Conservation (phyloP, 768 basidiomycete species). For the Naganishia vishniacii region DNA sequence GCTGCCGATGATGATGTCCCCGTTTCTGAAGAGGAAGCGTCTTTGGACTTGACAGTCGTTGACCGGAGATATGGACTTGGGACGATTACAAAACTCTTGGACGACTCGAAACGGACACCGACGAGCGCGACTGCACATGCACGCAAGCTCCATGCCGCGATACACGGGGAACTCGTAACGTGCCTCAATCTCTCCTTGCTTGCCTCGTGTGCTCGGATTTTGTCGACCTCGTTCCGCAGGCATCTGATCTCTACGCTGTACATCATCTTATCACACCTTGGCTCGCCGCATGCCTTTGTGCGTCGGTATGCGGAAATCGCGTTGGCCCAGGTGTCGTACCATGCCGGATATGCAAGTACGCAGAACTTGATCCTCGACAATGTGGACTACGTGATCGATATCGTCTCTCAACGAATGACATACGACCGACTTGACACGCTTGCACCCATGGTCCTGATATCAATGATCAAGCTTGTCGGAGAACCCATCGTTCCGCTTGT, state of each 20-base stretch:
- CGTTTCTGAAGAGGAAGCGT: conserved; percentile 30
- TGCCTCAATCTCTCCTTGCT: conserved; percentile 69
- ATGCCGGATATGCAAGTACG: conserved; percentile 79
- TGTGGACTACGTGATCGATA: conserved; percentile 92
- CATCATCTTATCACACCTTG: conserved; percentile 75
- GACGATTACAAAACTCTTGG: conserved; percentile 56
- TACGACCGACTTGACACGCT: conserved; percentile 71
- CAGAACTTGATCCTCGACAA: conserved; percentile 85
- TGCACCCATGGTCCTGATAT: conserved; percentile 78
- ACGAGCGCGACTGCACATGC: conserved; percentile 37
- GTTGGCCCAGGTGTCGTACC: conserved; percentile 64
- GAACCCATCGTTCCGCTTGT: conserved; percentile 79
- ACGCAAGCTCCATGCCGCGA: conserved; percentile 34
- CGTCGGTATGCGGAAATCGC: conserved; percentile 71
- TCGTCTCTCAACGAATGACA: conserved; percentile 75
- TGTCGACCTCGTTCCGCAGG: conserved; percentile 65
- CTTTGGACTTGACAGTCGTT: conserved; percentile 51
- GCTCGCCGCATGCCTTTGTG: conserved; percentile 64
- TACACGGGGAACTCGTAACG: conserved; percentile 65
- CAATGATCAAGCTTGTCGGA: conserved; percentile 82
- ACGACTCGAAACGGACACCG: conserved; percentile 38
- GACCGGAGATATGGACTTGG: conserved; percentile 65
- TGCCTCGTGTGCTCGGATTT: conserved; percentile 63
- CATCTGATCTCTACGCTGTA: conserved; percentile 75
- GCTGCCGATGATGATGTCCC: conserved; percentile 42